Evolutionary conservation across 768 basidiomycete species (phyloP).

Genomic region (Chiua virens): DNA sequence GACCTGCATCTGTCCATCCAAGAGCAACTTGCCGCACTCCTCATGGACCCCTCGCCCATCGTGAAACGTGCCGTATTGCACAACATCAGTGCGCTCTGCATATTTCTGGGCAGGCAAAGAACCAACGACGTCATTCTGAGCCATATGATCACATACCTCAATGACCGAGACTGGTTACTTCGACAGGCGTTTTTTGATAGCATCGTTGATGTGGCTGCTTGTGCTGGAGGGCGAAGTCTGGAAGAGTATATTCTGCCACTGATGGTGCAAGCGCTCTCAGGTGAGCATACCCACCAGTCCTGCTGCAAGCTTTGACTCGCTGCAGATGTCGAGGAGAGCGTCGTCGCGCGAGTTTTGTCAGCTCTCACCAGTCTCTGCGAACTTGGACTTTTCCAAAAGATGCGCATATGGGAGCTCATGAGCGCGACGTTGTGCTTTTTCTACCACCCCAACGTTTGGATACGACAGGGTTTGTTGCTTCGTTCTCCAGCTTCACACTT

Average conservation of each 20-base stretch:
- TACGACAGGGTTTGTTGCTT: constrained; percentile 73
- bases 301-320: constrained; percentile 3
- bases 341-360: constrained; percentile 86
- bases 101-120: constrained; percentile 89
- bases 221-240: constrained; percentile 85
- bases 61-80: constrained; percentile 90
- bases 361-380: constrained; percentile 88
- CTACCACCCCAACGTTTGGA: constrained; percentile 95
- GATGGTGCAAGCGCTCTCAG: constrained; percentile 93
- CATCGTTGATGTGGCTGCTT: constrained; percentile 93
- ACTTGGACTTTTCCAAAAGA: constrained; percentile 86
- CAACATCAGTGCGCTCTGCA: constrained; percentile 85
- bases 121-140: constrained; percentile 95
- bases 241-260: constrained; percentile 97
- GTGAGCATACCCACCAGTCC: constrained; percentile 40
- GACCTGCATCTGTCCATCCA: constrained; percentile 86
- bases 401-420: constrained; percentile 97
- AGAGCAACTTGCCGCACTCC: constrained; percentile 81
- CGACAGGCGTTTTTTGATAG: constrained; percentile 93
- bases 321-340: constrained; percentile 91
- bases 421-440: constrained; percentile 84
- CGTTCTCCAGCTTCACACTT: background rate
- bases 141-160: constrained; percentile 80
- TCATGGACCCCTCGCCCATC: constrained; percentile 85
- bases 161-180: constrained; percentile 91